Conservation (phyloP, 768 basidiomycete genomes). For the Leccinum broughii region DNA sequence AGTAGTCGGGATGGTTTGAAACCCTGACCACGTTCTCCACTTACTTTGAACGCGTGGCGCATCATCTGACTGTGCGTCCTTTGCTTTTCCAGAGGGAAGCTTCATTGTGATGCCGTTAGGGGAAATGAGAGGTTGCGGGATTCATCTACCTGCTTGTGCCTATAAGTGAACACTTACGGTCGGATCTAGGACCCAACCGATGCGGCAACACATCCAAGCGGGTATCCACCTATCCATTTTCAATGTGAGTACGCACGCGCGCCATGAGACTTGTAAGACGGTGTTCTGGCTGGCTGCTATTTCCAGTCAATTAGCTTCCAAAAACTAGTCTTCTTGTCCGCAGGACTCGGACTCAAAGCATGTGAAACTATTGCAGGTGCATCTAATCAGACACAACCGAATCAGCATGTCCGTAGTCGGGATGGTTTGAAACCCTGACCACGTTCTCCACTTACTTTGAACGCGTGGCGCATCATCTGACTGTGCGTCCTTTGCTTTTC, state of each 20-base stretch:
- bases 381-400: not conserved
- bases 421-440: not conserved
- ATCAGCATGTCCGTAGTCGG: not conserved
- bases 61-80: not conserved
- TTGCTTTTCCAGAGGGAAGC: slow-evolving; percentile 8
- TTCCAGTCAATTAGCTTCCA: slow-evolving; percentile 31
- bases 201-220: not conserved
- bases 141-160: not conserved
- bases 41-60: slow-evolving; percentile 3
- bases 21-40: not conserved
- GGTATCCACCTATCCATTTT: not conserved
- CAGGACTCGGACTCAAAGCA: not conserved
- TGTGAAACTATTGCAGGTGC: not conserved
- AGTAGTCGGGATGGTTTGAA: not conserved
- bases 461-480: not conserved
- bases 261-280: not conserved
- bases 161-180: not conserved
- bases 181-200: too few relatives aligned
- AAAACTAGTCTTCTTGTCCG: slow-evolving; percentile 20
- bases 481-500: slow-evolving; percentile 3
- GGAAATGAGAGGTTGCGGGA: not conserved
- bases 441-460: slow-evolving; percentile 7
- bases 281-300: not conserved
- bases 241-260: not conserved
- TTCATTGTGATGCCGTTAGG: slow-evolving; percentile 5